Conservation (phyloP, 495 filamentous ascomycete species). For the Hypomontagnella submonticulosa region DNA sequence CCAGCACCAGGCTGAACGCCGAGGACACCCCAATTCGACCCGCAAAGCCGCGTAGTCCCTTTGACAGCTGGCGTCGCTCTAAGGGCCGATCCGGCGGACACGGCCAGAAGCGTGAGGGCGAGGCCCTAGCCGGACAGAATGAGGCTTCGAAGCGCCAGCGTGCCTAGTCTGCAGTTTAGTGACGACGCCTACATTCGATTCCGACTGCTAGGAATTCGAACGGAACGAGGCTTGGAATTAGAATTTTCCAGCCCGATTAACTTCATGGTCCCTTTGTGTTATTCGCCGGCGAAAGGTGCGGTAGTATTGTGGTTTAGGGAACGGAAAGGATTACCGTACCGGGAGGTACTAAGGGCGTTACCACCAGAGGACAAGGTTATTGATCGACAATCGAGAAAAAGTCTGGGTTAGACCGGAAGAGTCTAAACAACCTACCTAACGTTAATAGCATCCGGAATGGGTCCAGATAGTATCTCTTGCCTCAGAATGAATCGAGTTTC, state of each 20-base stretch:
- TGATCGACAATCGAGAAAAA: neutral
- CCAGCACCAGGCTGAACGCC: constrained; percentile 45
- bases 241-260: neutral
- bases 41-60: constrained; percentile 66
- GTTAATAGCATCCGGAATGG: constrained; percentile 22
- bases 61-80: constrained; percentile 71
- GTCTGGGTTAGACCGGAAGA: too few species aligned
- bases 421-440: constrained; percentile 6
- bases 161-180: constrained; percentile 43
- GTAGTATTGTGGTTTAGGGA: neutral
- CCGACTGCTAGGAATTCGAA: constrained; percentile 12
- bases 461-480: constrained; percentile 23
- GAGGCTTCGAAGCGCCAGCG: constrained; percentile 51
- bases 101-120: constrained; percentile 60
- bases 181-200: constrained; percentile 8
- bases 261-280: constrained; percentile 18
- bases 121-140: constrained; percentile 46
- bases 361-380: constrained; percentile 3
- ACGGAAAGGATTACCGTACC: constrained; percentile 28
- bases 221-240: neutral
- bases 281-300: constrained; percentile 7
- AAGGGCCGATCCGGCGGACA: constrained; percentile 57
- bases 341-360: constrained; percentile 22
- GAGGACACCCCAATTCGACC: constrained; percentile 45
- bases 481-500: constrained; percentile 32